Conservation (phyloP, 1,139 yeast genomes). For the Saccharomycopsis crataegensis region DNA sequence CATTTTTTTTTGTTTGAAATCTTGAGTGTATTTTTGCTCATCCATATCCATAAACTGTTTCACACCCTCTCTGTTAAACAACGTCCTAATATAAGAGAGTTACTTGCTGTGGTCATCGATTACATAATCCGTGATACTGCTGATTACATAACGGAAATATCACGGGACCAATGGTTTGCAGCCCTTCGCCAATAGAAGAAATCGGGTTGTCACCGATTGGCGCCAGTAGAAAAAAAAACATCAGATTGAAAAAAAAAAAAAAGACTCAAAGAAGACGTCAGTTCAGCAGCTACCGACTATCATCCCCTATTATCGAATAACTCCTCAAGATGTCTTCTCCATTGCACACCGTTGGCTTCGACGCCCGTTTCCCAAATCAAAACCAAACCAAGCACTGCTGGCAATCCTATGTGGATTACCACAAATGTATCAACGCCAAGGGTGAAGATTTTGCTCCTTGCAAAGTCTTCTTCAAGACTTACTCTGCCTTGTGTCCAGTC, state of each 20-base stretch:
- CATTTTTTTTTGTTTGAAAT: too few relatives aligned
- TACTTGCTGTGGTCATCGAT: too few relatives aligned
- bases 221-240: background rate
- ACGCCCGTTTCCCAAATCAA: slow-evolving; percentile 92
- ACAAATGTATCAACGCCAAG: slow-evolving; percentile 91
- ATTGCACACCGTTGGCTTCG: slow-evolving; percentile 79
- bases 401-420: slow-evolving; percentile 96
- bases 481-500: slow-evolving; percentile 83
- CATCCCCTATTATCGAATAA: background rate
- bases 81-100: too few relatives aligned
- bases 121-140: too few relatives aligned
- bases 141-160: slow-evolving; percentile 19
- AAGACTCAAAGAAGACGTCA: background rate
- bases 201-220: slow-evolving; percentile 1
- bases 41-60: too few relatives aligned
- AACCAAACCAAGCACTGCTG: slow-evolving; percentile 98
- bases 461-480: slow-evolving; percentile 87
- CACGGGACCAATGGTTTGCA: background rate
- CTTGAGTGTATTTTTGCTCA: too few relatives aligned
- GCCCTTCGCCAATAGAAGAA: slow-evolving; percentile 6
- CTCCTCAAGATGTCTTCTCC: slow-evolving; percentile 29
- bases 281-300: background rate
- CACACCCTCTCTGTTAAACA: too few relatives aligned
- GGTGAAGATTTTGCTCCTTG: slow-evolving; percentile 99
- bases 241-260: background rate